Evolutionary conservation across 2,329 filamentous ascomycete species (phyloP).

Genomic region (Podosphaera leucotricha): DNA sequence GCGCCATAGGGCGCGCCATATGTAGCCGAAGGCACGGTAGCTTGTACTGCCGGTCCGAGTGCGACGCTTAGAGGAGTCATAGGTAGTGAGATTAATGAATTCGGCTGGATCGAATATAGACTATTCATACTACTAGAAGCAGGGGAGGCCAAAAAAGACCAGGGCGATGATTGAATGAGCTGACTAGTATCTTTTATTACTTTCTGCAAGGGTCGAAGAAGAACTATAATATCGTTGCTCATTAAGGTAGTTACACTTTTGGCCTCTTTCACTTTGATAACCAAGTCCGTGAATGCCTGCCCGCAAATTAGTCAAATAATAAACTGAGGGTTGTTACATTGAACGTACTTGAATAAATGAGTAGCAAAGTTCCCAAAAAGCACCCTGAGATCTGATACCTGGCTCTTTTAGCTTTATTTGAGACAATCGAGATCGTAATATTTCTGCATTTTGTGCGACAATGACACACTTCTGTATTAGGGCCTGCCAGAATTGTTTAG

Average conservation of each 20-base stretch:
- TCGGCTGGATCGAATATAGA: slow-evolving; percentile 15
- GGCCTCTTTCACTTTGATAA: slow-evolving; percentile 31
- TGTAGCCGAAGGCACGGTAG: slow-evolving; percentile 57
- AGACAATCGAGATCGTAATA: slow-evolving; percentile 48
- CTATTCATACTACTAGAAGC: slow-evolving; percentile 9
- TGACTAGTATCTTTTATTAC: slow-evolving; percentile 59
- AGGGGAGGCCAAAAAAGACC: slow-evolving; percentile 25
- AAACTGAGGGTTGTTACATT: background rate
- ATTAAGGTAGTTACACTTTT: slow-evolving; percentile 24
- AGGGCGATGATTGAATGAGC: slow-evolving; percentile 42
- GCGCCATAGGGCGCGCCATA: slow-evolving; percentile 12
- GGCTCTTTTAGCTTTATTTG: slow-evolving; percentile 71
- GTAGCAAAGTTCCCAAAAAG: slow-evolving; percentile 50
- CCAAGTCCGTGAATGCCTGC: slow-evolving; percentile 43
- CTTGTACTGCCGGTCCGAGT: slow-evolving; percentile 70
- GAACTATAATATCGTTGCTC: slow-evolving; percentile 42
- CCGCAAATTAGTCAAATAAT: slow-evolving; percentile 4
- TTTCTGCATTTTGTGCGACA: slow-evolving; percentile 49
- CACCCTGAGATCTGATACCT: slow-evolving; percentile 37
- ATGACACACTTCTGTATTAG: slow-evolving; percentile 49
- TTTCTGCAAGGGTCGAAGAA: slow-evolving; percentile 61
- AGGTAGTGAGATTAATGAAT: slow-evolving; percentile 36
- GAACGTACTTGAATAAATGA: slow-evolving; percentile 32
- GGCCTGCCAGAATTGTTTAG: slow-evolving; percentile 41
- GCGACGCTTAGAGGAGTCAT: slow-evolving; percentile 80